These are phyloP conservation scores for Fusarium agapanthi DNA, from an alignment of 2,329 filamentous ascomycete species.

Conservation along the genomic window DNA sequence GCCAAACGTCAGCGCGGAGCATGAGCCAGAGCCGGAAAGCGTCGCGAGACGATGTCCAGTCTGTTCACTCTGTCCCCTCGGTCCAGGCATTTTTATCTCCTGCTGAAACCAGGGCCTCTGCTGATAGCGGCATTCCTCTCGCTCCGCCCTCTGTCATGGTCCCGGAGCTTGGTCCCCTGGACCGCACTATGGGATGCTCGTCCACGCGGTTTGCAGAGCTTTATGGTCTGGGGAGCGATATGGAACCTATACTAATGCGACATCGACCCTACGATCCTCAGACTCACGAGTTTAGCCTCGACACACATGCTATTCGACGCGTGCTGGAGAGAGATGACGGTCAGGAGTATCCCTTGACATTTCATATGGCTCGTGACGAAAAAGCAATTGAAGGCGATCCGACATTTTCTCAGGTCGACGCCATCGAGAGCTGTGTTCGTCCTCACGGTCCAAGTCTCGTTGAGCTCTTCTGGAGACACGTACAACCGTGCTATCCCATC, in stretches of 20 bases:
- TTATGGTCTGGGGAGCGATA: slow-evolving; percentile 47
- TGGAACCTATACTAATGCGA: slow-evolving; percentile 48
- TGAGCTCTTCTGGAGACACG: slow-evolving; percentile 68
- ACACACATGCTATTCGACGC: slow-evolving; percentile 68
- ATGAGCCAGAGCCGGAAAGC: slow-evolving; percentile 34
- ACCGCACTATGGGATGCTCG: slow-evolving; percentile 39
- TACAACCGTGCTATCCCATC: slow-evolving; percentile 63
- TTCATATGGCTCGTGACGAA: slow-evolving; percentile 46
- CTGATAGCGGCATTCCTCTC: slow-evolving; percentile 29
- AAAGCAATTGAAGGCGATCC: slow-evolving; percentile 43
- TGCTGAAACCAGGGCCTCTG: slow-evolving; percentile 39
- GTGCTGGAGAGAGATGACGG: slow-evolving; percentile 60
- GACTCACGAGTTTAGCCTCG: slow-evolving; percentile 53
- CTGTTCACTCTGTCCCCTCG: slow-evolving; percentile 35
- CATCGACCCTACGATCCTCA: slow-evolving; percentile 61
- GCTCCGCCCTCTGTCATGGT: slow-evolving; percentile 29
- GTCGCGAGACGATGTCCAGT: slow-evolving; percentile 39
- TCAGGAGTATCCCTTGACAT: slow-evolving; percentile 46
- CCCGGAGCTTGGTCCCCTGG: slow-evolving; percentile 26
- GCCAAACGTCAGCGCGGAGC: slow-evolving; percentile 11
- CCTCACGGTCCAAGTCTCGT: slow-evolving; percentile 68
- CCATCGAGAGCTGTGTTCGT: slow-evolving; percentile 66
- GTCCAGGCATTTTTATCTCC: slow-evolving; percentile 40
- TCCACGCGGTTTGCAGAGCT: slow-evolving; percentile 44
- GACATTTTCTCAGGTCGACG: slow-evolving; percentile 43